phyloP scores from a whole-genome alignment of 495 filamentous ascomycete species.

The Sphaerosporella brunnea region DNA sequence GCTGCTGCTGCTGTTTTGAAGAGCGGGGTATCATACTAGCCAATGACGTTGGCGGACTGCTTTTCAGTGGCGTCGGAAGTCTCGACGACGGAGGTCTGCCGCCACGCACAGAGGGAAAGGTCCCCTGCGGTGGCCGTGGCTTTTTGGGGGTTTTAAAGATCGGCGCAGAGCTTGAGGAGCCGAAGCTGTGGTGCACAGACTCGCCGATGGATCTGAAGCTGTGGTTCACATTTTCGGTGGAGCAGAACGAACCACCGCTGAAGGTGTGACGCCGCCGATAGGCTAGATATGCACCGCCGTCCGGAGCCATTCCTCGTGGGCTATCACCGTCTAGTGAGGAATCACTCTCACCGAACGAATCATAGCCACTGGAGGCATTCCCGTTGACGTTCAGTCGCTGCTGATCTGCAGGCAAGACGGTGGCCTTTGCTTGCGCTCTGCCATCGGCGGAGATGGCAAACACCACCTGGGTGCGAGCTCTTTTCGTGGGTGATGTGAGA shows the following conservation, averaged over 20 bases:
- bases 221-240: no score
- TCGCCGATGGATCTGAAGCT: no score
- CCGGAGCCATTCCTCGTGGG: constrained; percentile 23
- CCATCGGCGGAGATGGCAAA: constrained; percentile 24
- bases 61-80: constrained; percentile 21
- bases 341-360: constrained; percentile 25
- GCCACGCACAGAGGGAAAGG: no score
- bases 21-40: no score
- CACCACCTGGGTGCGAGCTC: constrained; percentile 16
- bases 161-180: background rate
- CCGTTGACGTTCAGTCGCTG: constrained; percentile 1
- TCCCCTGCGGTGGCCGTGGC: no score
- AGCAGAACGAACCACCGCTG: no score
- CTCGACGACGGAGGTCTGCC: constrained; percentile 20
- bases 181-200: background rate
- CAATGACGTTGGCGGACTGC: constrained; percentile 17
- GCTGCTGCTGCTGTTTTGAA: no score
- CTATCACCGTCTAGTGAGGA: constrained; percentile 23
- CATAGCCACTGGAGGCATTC: constrained; percentile 7
- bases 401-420: constrained; percentile 20
- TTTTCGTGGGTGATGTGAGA: background rate
- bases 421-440: constrained; percentile 23
- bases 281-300: constrained; percentile 21
- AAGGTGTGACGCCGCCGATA: no score
- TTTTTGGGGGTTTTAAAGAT: background rate